Evolutionary conservation across 2,329 filamentous ascomycete species (phyloP).

Genomic region (Colletotrichum orbiculare): DNA sequence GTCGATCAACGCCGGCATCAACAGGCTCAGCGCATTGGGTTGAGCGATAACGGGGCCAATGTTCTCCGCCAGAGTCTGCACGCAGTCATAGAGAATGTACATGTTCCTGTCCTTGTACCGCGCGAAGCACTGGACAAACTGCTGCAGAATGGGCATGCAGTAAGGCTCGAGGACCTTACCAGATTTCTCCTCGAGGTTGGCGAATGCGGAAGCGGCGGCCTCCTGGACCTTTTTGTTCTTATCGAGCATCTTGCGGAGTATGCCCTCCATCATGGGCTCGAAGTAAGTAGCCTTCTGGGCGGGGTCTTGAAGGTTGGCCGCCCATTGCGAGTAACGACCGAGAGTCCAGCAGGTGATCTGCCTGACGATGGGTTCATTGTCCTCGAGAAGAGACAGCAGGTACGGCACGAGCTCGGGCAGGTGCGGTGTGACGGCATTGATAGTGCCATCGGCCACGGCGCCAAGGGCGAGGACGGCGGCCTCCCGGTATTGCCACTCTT

Average conservation of each 20-base stretch:
- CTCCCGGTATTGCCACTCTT: conserved; percentile 92
- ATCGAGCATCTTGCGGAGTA: conserved; percentile 94
- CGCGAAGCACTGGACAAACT: conserved; percentile 91
- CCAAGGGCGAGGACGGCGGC: conserved; percentile 94
- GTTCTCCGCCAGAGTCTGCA: conserved; percentile 94
- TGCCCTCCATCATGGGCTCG: conserved; percentile 96
- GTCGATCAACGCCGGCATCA: conserved; percentile 93
- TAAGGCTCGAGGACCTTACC: conserved; percentile 85
- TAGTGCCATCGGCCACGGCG: conserved; percentile 94
- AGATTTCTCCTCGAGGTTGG: conserved; percentile 94
- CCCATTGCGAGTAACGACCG: conserved; percentile 93
- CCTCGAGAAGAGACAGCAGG: conserved; percentile 85
- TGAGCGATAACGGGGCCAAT: conserved; percentile 85
- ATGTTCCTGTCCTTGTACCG: conserved; percentile 99
- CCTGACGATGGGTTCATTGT: conserved; percentile 88
- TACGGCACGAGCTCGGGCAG: conserved; percentile 91
- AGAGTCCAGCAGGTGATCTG: conserved; percentile 99
- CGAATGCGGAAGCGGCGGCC: conserved; percentile 94
- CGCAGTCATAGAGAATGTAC: conserved; percentile 98
- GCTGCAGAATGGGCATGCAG: conserved; percentile 87
- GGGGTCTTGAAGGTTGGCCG: conserved; percentile 76
- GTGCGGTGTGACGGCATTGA: conserved; percentile 89
- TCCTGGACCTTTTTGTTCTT: conserved; percentile 98
- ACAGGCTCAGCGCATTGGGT: conserved; percentile 80
- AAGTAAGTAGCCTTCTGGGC: conserved; percentile 82